Evolutionary conservation across 2,329 filamentous ascomycete genomes (phyloP), one percentile per base, ranked within the genome.

Genomic region (Monosporascus sp.): DNA sequence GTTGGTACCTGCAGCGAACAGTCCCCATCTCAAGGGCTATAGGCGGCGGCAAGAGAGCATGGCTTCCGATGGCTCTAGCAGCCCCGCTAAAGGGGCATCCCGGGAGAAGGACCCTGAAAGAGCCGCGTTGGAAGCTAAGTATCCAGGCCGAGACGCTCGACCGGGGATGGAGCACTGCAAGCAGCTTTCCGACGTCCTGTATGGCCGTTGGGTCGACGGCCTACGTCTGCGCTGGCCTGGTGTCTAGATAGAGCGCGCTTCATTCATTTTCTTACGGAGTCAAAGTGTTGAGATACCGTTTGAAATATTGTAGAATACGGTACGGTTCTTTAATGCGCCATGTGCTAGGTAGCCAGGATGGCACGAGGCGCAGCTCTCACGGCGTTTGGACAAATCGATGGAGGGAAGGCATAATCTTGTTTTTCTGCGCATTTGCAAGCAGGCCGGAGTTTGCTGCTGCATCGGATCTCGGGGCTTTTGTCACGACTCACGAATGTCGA

Each of bases 91-190:
- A 48, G 51, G 58, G 37, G 53, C 57, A 34, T 49, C 68, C n/a
- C 70, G 68, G 39, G 74, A 80, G 54, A 74, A 72, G 61, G 75
- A 81, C 47, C 68, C 64, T 48, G 80, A 80, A 51, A 80, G 74
- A 61, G 66, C 73, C 24, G 69, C 71, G 2, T 58, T 81, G 9
- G 76, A 80, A 60, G 70, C 75, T 17, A 81, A 76, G 60, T 82
- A 80, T 51, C 81, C 81, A 1, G 80, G 80, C 1, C 76, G 78
- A 39, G 73, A 79, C 50, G 65, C 79, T 2, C 71, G 72, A 47
- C 80, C 84, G 1, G 93, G 91, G 2, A 93, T 97, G 89, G 92
- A 97, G 70, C 93, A 97, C 71, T 89, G 88, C 59, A 90, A 90
- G 65, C 84, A 96, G 67, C 78, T 97, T 38, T 90, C 89, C 1